A percentile compares a stretch with the other conserved stretches of the same genome.
Evolutionary conservation across 2,329 filamentous ascomycete genomes (phyloP).

Genomic region (Curvularia sp.): DNA sequence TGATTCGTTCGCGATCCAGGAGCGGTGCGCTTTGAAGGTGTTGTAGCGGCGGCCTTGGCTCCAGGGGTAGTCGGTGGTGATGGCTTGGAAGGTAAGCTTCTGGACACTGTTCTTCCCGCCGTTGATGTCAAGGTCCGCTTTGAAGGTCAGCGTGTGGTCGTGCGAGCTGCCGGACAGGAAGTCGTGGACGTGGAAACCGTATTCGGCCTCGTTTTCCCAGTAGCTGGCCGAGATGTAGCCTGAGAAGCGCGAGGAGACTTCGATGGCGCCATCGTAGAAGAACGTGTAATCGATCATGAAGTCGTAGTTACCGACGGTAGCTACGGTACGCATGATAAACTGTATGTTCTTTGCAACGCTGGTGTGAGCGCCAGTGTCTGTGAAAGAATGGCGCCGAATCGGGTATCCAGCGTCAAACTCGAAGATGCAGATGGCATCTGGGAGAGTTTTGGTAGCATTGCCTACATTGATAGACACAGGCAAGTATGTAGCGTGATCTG

Average conservation of each 20-base stretch:
- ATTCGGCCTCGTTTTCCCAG: constrained; percentile 40
- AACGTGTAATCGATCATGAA: constrained; percentile 40
- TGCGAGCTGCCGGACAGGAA: constrained; percentile 45
- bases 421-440: constrained; percentile 49
- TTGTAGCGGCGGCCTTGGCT: constrained; percentile 56
- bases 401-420: constrained; percentile 39
- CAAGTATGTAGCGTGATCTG: constrained; percentile 59
- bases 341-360: constrained; percentile 44
- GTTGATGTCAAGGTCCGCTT: constrained; percentile 51
- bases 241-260: constrained; percentile 36
- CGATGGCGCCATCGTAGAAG: constrained; percentile 38
- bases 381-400: constrained; percentile 40
- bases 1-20: constrained; percentile 49
- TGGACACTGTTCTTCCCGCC: constrained; percentile 48
- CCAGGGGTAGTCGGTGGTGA: constrained; percentile 60
- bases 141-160: constrained; percentile 54
- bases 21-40: constrained; percentile 60
- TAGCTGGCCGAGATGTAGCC: constrained; percentile 40
- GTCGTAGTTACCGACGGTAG: constrained; percentile 56
- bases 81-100: constrained; percentile 47
- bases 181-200: constrained; percentile 51
- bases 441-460: constrained; percentile 53
- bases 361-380: constrained; percentile 27
- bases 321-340: constrained; percentile 56
- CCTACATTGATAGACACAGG: constrained; percentile 51